A percentile compares a stretch with the other conserved stretches of the same genome.
Evolutionary conservation across 495 filamentous ascomycete species (phyloP).

Genomic region (Lasiosphaeria ovina): DNA sequence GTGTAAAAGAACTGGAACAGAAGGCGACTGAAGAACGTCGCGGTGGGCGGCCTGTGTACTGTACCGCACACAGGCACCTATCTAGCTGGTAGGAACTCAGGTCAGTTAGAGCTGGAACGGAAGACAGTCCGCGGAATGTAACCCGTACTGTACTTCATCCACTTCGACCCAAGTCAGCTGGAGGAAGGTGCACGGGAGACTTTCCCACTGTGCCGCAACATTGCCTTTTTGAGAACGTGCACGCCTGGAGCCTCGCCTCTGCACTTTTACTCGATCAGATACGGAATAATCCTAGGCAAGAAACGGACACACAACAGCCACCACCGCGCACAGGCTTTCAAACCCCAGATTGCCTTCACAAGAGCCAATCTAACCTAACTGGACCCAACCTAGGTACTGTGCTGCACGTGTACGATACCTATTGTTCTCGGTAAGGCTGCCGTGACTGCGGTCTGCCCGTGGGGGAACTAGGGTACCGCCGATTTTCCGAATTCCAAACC

Average conservation of each 20-base stretch:
- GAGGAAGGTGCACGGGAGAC: neutral
- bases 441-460: no score
- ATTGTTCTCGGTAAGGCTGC: no score
- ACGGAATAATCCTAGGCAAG: neutral
- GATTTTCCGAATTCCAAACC: neutral
- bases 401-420: no score
- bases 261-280: neutral
- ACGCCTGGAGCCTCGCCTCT: conserved; percentile 4
- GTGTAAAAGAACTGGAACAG: neutral
- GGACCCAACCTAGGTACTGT: no score
- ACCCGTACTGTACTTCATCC: neutral
- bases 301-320: neutral
- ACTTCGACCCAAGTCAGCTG: neutral
- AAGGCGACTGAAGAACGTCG: no score
- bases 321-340: neutral
- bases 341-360: neutral
- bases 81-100: no score
- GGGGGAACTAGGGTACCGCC: no score
- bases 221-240: neutral
- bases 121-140: neutral
- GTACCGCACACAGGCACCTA: no score
- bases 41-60: no score
- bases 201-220: neutral
- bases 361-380: no score
- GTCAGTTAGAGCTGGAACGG: no score